Evolutionary conservation across 1,139 yeast genomes (phyloP).

Genomic region (Nematodospora anomalae): DNA sequence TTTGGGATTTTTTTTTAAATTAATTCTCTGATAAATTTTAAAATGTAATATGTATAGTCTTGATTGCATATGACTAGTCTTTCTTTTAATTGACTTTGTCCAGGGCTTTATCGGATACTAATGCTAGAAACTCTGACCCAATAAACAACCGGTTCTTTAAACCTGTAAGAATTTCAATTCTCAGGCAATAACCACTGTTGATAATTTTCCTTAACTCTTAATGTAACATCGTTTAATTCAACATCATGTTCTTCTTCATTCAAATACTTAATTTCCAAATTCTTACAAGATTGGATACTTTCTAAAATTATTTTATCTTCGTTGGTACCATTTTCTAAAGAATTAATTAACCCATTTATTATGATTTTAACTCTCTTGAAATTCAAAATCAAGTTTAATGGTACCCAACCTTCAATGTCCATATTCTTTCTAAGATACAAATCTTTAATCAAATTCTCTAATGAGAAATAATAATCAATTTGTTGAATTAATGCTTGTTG

Average conservation of each 20-base stretch:
- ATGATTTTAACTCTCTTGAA: conserved; percentile 72
- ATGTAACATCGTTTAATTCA: conserved; percentile 32
- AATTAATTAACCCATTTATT: conserved; percentile 41
- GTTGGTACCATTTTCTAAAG: conserved; percentile 23
- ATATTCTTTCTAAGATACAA: conserved; percentile 74
- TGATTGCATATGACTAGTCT: too few relatives aligned
- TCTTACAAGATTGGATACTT: conserved; percentile 36
- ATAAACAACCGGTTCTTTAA: too few relatives aligned
- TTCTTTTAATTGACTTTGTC: too few relatives aligned
- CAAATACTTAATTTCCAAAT: conserved; percentile 38
- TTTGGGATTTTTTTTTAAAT: too few relatives aligned
- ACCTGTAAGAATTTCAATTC: too few relatives aligned
- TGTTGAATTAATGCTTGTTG: conserved; percentile 57
- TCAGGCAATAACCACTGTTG: conserved; percentile 42
- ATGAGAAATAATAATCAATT: conserved; percentile 84
- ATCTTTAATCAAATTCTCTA: conserved; percentile 84
- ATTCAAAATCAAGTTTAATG: conserved; percentile 59
- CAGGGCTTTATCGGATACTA: too few relatives aligned
- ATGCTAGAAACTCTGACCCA: too few relatives aligned
- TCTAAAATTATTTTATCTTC: conserved; percentile 32
- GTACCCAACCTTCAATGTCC: conserved; percentile 73
- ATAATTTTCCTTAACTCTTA: conserved; percentile 44
- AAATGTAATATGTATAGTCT: too few relatives aligned
- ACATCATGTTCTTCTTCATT: conserved; percentile 32
- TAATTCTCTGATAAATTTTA: too few relatives aligned